Conservation (phyloP, 2,329 filamentous ascomycete species). For the Biscogniauxia marginata region DNA sequence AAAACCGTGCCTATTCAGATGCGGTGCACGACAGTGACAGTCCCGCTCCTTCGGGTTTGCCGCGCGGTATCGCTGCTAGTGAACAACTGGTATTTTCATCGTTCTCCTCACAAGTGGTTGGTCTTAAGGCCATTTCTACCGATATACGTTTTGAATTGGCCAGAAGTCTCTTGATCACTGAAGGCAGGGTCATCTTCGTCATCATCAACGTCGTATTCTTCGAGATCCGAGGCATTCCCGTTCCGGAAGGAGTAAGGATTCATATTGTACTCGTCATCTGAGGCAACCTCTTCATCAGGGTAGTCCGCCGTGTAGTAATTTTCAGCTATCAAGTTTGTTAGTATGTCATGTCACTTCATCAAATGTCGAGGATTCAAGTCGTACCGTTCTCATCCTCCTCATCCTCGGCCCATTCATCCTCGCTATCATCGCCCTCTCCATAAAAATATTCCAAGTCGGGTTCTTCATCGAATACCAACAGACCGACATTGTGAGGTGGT, state of each 20-base stretch:
- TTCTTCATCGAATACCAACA: constrained; percentile 56
- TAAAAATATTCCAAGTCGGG: constrained; percentile 62
- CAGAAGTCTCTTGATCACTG: constrained; percentile 27
- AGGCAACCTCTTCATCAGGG: constrained; percentile 74
- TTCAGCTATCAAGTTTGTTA: constrained; percentile 51
- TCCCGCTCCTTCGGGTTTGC: constrained; percentile 5
- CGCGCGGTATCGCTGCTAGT: constrained; percentile 14
- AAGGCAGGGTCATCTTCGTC: constrained; percentile 34
- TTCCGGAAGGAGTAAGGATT: constrained; percentile 56
- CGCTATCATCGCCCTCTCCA: constrained; percentile 59
- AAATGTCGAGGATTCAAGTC: not conserved
- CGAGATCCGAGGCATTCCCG: constrained; percentile 52
- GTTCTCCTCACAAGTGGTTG: constrained; percentile 24
- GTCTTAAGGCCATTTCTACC: constrained; percentile 37
- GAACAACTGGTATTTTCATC: constrained; percentile 1
- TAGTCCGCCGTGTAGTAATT: constrained; percentile 80
- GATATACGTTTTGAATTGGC: constrained; percentile 34
- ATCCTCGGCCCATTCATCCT: constrained; percentile 55
- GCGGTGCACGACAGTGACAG: not conserved
- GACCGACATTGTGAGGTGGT: constrained; percentile 50
- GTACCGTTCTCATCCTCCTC: constrained; percentile 67
- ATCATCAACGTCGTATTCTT: constrained; percentile 49
- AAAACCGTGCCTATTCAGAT: constrained; percentile 1
- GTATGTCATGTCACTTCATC: not conserved
- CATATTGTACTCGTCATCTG: constrained; percentile 63